Evolutionary conservation across 73 alveolate species (phyloP).

Genomic region (Paramecium tetraurelia): DNA sequence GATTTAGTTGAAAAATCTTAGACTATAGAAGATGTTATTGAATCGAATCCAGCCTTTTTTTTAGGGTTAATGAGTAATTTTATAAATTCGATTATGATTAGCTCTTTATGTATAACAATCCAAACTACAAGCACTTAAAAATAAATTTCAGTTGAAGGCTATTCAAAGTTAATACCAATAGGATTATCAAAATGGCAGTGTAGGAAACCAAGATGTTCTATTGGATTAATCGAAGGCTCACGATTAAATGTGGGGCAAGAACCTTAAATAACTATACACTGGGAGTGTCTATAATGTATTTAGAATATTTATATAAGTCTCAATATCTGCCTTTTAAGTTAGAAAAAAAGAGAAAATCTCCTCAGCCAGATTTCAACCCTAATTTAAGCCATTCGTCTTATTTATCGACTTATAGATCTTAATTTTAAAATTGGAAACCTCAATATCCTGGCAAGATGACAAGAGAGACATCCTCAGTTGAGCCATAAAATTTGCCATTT

Average conservation of each 20-base stretch:
- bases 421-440: background rate
- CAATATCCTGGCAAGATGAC: background rate
- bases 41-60: background rate
- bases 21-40: background rate
- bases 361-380: background rate
- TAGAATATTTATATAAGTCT: background rate
- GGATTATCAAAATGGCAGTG: background rate
- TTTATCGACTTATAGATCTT: background rate
- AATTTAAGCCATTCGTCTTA: background rate
- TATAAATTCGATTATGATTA: background rate
- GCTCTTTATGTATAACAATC: conserved; percentile 14
- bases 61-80: background rate
- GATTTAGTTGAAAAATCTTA: background rate
- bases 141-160: background rate
- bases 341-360: background rate
- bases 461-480: background rate
- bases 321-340: background rate
- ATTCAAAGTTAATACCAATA: background rate
- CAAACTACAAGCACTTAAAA: background rate
- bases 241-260: background rate
- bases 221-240: background rate
- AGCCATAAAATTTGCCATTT: background rate
- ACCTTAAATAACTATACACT: background rate
- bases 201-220: background rate
- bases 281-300: background rate